Evolutionary conservation across 768 basidiomycete species (phyloP), one percentile per base, ranked within the genome.

Genomic region (Naematelia encephala): DNA sequence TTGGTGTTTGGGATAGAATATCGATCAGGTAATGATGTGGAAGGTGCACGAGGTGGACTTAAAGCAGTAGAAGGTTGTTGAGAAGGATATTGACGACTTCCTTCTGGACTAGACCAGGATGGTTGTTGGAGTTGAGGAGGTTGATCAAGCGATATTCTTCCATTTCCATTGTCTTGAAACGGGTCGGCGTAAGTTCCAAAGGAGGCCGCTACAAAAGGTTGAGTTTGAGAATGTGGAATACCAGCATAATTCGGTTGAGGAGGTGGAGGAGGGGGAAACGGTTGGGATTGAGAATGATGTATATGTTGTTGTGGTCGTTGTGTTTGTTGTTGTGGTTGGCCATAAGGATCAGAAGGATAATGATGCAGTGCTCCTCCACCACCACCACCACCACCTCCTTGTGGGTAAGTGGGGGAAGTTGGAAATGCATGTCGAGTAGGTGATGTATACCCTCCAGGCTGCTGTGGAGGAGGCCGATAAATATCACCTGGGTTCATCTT

Each of bases 401-500:
- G 26, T 29, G 25, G 25, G 29, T 12, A 29, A 16, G 23, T 19
- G 48, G 60, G 27, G 50, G 46, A 23, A n/a, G 44, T 29, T 25
- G 22, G 43, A 23, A 25, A 21, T 19, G 47, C n/a, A 11, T n/a
- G 43, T 12, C 23, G 21, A 23, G 50, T 51, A 21, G 50, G 50
- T 13, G 50, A 51, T 19, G 50, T 51, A 5, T 51, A 51, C 27
- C 11, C 4, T 43, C 50, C 34, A 2, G 52, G n/a, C 58, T 48
- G 28, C 30, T 48, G 46, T 3, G 51, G 30, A 5, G 61, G 65
- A 50, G 64, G 58, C 4, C 54, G 59, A 42, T 68, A 71, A 22
- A 71, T 63, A 57, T 71, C 69, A 5, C 69, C 69, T 34, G 69
- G 69, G 48, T 71, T 65, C 69, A 71, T 71, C 22, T 25, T 67